Conservation (phyloP, 129 eudicot species). For the Arctium minus region DNA sequence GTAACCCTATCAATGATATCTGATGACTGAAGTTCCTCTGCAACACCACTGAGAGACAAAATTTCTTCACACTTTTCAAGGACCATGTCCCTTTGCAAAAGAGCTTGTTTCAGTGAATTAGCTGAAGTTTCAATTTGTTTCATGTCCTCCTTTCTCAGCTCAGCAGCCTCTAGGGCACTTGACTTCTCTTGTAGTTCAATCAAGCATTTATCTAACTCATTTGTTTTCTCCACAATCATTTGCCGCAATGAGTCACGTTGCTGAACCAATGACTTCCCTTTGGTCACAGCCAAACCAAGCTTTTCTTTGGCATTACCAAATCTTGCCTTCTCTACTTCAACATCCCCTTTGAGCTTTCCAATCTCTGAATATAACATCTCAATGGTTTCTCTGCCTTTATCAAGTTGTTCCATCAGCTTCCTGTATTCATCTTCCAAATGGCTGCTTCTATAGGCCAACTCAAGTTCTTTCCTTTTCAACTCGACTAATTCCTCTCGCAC, state of each 20-base stretch:
- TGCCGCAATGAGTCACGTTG: constrained; percentile 78
- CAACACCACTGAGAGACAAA: constrained; percentile 28
- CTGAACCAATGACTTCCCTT: constrained; percentile 84
- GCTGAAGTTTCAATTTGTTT: constrained; percentile 33
- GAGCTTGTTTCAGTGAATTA: constrained; percentile 53
- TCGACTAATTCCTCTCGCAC: constrained; percentile 47
- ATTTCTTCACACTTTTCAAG: constrained; percentile 57
- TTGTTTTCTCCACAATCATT: constrained; percentile 58
- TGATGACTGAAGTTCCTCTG: constrained; percentile 36
- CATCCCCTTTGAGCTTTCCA: constrained; percentile 49
- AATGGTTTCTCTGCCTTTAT: constrained; percentile 34
- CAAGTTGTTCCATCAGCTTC: constrained; percentile 48
- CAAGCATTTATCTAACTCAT: constrained; percentile 52
- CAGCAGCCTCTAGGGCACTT: constrained; percentile 58
- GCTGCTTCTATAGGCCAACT: constrained; percentile 42
- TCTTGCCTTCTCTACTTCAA: constrained; percentile 66
- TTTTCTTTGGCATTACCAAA: constrained; percentile 73
- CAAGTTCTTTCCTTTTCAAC: constrained; percentile 47
- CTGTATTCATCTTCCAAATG: constrained; percentile 44
- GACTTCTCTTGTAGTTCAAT: constrained; percentile 60
- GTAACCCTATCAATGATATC: constrained; percentile 47
- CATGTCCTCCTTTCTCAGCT: constrained; percentile 38
- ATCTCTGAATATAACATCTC: constrained; percentile 46
- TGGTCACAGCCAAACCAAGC: constrained; percentile 81
- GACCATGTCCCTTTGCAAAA: constrained; percentile 41